phyloP scores from a whole-genome alignment of 805 yeast species.

The Myxozyma monticola region DNA sequence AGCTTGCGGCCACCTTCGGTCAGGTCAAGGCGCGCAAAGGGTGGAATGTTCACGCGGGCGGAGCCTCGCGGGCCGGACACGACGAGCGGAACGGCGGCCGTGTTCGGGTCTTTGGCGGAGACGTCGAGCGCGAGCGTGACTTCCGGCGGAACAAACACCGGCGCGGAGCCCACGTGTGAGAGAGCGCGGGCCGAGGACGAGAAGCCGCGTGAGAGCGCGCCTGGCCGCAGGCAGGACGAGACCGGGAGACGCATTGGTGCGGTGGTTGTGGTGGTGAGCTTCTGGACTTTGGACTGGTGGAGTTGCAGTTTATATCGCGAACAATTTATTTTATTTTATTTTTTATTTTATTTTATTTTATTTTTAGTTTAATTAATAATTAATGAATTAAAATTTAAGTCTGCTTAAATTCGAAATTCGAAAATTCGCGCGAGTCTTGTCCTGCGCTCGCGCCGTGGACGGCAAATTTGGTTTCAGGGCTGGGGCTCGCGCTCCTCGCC shows the following conservation, averaged over 20 bases:
- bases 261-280: too few relatives aligned
- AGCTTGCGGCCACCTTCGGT: constrained; percentile 47
- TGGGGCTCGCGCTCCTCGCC: constrained; percentile 1
- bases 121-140: constrained; percentile 48
- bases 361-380: too few relatives aligned
- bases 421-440: too few relatives aligned
- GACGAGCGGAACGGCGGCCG: constrained; percentile 47
- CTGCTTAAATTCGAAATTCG: too few relatives aligned
- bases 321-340: too few relatives aligned
- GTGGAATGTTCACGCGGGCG: constrained; percentile 62
- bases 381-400: too few relatives aligned
- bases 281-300: too few relatives aligned
- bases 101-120: constrained; percentile 35
- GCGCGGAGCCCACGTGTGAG: constrained; percentile 80
- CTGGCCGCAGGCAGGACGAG: not conserved
- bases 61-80: constrained; percentile 82
- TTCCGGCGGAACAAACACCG: constrained; percentile 66
- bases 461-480: too few relatives aligned
- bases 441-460: too few relatives aligned
- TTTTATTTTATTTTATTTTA: too few relatives aligned
- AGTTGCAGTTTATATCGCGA: too few relatives aligned
- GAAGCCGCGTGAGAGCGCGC: constrained; percentile 4
- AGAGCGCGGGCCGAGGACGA: constrained; percentile 9
- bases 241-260: too few relatives aligned
- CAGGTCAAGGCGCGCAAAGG: constrained; percentile 47